Conservation (phyloP, 192 early-diverging fungal genomes). For the Podila epigama region DNA sequence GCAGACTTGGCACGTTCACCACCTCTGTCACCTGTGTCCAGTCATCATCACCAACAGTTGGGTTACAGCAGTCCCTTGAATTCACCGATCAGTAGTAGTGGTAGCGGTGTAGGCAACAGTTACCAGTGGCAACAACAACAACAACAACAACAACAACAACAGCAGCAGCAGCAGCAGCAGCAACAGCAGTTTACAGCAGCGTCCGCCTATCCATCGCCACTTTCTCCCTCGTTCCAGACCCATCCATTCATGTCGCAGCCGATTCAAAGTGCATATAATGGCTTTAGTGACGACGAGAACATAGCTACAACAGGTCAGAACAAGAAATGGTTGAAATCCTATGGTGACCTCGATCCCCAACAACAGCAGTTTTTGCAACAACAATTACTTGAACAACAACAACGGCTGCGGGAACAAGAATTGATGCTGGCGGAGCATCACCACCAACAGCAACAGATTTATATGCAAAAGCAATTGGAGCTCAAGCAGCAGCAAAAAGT, state of each 20-base stretch:
- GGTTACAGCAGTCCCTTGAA: not conserved
- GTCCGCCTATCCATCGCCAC: not conserved
- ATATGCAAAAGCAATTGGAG: constrained; percentile 3
- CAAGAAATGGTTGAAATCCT: no score
- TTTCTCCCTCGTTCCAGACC: not conserved
- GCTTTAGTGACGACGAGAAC: not conserved
- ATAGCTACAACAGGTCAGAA: not conserved
- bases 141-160: not conserved
- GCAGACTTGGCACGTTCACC: not conserved
- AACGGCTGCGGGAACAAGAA: constrained; percentile 7
- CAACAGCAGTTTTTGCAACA: not conserved
- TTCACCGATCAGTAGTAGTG: not conserved
- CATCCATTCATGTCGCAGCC: not conserved
- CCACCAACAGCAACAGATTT: constrained; percentile 7
- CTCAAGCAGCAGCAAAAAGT: not conserved
- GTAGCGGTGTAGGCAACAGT: not conserved
- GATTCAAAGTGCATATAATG: not conserved
- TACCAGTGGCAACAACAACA: not conserved
- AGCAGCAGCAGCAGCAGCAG: not conserved
- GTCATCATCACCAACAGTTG: not conserved
- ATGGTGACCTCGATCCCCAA: not conserved
- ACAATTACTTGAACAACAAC: not conserved
- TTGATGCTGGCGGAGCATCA: constrained; percentile 19
- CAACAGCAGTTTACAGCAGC: not conserved
- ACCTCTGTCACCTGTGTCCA: not conserved